These are phyloP conservation scores for Neovahlkampfia damariscottae DNA, from an alignment of 78 protist genomes.

Conservation along the genomic window DNA sequence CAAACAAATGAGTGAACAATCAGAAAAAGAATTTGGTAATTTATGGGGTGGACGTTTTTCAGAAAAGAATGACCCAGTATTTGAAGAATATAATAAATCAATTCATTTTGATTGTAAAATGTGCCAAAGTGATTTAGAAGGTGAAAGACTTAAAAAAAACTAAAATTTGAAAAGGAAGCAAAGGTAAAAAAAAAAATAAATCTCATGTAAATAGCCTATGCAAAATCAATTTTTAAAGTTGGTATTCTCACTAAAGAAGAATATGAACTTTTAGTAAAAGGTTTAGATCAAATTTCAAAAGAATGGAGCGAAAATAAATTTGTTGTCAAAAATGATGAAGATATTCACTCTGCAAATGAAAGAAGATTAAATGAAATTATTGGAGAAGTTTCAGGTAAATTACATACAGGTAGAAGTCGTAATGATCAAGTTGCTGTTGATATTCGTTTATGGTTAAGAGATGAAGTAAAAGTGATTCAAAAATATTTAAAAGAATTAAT, in stretches of 20 bases:
- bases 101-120: slow-evolving; percentile 40
- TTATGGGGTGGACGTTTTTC: slow-evolving; percentile 60
- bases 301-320: slow-evolving; percentile 30
- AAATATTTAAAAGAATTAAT: neutral
- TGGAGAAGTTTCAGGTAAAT: slow-evolving; percentile 47
- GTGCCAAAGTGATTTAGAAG: slow-evolving; percentile 27
- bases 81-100: slow-evolving; percentile 47
- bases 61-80: slow-evolving; percentile 43
- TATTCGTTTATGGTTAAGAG: slow-evolving; percentile 47
- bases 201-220: slow-evolving; percentile 29
- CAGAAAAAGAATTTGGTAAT: no score
- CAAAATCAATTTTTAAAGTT: neutral
- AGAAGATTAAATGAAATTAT: slow-evolving; percentile 44
- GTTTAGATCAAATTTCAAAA: slow-evolving; percentile 20
- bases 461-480: neutral
- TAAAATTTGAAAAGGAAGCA: no score
- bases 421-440: slow-evolving; percentile 52
- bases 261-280: slow-evolving; percentile 1
- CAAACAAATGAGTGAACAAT: no score
- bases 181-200: slow-evolving; percentile 6
- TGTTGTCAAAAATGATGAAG: slow-evolving; percentile 42
- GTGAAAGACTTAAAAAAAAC: slow-evolving; percentile 14
- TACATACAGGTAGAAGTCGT: slow-evolving; percentile 63
- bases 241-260: slow-evolving; percentile 43
- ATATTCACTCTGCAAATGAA: slow-evolving; percentile 73